phyloP scores from a whole-genome alignment of 306 rosid genomes.

The Cicer bijugum region DNA sequence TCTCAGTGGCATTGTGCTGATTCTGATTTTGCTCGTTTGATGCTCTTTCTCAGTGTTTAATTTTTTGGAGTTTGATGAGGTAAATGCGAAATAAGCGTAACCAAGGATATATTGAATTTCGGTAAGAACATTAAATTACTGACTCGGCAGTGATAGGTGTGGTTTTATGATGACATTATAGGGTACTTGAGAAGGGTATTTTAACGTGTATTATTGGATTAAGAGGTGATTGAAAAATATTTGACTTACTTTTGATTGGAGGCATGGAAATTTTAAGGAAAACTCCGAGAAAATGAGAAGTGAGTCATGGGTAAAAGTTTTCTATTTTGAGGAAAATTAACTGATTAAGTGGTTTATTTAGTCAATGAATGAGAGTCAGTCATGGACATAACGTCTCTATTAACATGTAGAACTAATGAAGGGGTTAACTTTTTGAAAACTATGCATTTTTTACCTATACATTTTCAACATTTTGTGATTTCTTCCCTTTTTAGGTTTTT shows the following conservation, averaged over 20 bases:
- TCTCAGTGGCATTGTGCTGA: not conserved
- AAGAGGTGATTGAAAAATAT: not conserved
- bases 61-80: slow-evolving; percentile 5
- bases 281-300: not conserved
- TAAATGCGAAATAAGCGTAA: not conserved
- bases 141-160: not conserved
- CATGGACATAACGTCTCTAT: not conserved
- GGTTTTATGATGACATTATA: slow-evolving; percentile 2
- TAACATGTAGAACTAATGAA: not conserved
- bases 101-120: not conserved
- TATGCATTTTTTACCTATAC: not conserved
- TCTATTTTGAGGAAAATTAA: not conserved
- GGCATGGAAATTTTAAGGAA: not conserved
- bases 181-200: not conserved
- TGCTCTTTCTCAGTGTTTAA: not conserved
- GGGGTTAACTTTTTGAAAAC: not conserved
- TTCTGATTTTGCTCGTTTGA: not conserved
- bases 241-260: slow-evolving; percentile 13
- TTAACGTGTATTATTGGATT: not conserved
- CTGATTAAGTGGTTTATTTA: not conserved
- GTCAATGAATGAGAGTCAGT: not conserved
- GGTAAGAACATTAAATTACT: not conserved
- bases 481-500: not conserved
- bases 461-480: not conserved
- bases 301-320: not conserved